Base-by-base conservation (phyloP, 352 stramenopile genomes). In the Globisporangium viniferum region DNA sequence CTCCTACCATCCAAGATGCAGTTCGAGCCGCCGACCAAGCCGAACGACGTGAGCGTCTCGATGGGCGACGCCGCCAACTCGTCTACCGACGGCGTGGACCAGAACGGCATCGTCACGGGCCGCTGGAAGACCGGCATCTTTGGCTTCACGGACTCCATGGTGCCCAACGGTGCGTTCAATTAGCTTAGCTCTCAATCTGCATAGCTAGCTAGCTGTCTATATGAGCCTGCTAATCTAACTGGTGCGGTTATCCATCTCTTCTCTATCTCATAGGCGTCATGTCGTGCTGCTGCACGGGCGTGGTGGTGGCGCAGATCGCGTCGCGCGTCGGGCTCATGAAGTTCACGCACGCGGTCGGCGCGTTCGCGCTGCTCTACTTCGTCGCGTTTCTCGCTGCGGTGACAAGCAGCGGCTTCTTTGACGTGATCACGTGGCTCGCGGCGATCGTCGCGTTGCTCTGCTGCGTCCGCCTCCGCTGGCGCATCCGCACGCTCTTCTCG, bases 61-160 rank as follows among this genome's bases (percentile, higher is more conserved):
- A 73, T 87, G 35, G 65, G 66, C 51, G 68, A 75, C 68, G 68
- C 73, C 48, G 71, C 71, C 59, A 60, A 64, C 48, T 63, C 58
- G n/a, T 63, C 58, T 9, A 64, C 18, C 44, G 67, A 81, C 12
- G 83, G 82, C 29, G 74, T 78, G 51, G 86, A 92, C 73, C 76
- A 86, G 29, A 92, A 92, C 65, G 86, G 82, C 10, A 77, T 93
- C 62, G 71, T 90, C 46, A 84, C 81, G n/a, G 83, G 86, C 31
- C 79, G 79, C 71, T 93, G 85, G 85, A 93, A 93, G 70, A 87
- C 80, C 12, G 79, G 80, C 39, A 70, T 93, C 64, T 93, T 89
- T 54, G 82, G 77, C 68, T 93, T 78, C 72, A 86, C 73, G 24
- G 80, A 89, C 66, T 82, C 81, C 8, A 65, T 91, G 54, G 73